Base-by-base conservation (phyloP, 768 basidiomycete genomes). In the Termitomyces eurrhizus region DNA sequence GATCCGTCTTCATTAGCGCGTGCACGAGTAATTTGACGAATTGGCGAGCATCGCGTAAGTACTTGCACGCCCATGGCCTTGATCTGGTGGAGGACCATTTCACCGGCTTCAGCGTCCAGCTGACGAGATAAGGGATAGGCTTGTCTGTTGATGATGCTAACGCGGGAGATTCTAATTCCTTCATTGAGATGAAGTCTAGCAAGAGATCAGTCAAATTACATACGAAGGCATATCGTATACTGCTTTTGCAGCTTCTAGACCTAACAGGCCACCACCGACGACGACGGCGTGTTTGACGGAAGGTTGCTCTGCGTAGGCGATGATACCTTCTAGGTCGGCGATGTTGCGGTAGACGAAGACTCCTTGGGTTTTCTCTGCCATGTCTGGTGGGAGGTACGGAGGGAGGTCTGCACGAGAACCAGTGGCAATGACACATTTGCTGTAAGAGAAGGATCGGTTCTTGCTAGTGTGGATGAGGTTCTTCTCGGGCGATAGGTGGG, bases 281-380 rank as follows among this genome's bases (percentile, higher is more conserved):
- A 90, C 80, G 1, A 80, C 77, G 0, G 81, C 86, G 51, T 73
- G 74, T 36, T 78, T 79, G 8, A 85, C 75, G 1, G 72, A 69
- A 9, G 75, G 73, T 50, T 71, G 65, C 49, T 83, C 76, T 4
- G 85, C 78, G 65, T 86, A 90, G n/a, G 72, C 65, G 52, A 89
- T 80, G 60, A 92, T 86, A 6, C 71, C 75, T 58, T 89, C 81
- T 45, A 92, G 74, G 66, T 92, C 90, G 24, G 84, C 72, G 49
- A 92, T 82, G 62, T 83, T 89, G 36, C 90, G 82, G 67, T 92
- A 92, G 0, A 88, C 87, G 61, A 89, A 90, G 2, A 87, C 73
- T 4, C 90, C 89, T 41, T 75, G 77, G 7, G 77, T 80, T 35
- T 66, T 69, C 18, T 68, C 71, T 4, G 76, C 73, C 16, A 74